Conservation (phyloP, 2,329 filamentous ascomycete species). For the Clarireedia hainanense region DNA sequence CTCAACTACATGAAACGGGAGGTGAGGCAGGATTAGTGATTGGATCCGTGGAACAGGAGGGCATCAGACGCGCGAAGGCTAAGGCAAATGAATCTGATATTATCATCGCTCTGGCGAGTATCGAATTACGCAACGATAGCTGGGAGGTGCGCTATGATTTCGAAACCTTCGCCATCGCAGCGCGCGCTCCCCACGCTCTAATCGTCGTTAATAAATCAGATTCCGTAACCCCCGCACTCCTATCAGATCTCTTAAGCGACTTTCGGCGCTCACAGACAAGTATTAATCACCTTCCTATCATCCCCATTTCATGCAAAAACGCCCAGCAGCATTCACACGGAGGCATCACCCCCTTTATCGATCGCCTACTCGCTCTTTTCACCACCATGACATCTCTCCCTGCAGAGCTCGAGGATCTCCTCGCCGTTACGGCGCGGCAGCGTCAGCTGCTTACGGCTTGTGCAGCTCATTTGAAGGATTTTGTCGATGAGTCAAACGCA, state of each 20-base stretch:
- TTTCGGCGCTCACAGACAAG: slow-evolving; percentile 30
- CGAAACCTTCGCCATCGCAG: slow-evolving; percentile 48
- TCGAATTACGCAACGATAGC: slow-evolving; percentile 43
- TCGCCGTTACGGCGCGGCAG: slow-evolving; percentile 88
- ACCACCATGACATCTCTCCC: slow-evolving; percentile 61
- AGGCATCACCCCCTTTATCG: slow-evolving; percentile 32
- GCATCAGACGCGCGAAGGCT: slow-evolving; percentile 77
- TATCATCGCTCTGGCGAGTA: slow-evolving; percentile 69
- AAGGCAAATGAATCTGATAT: slow-evolving; percentile 80
- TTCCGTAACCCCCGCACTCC: slow-evolving; percentile 30
- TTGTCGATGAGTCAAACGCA: slow-evolving; percentile 50
- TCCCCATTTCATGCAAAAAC: slow-evolving; percentile 66
- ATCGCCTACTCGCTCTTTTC: slow-evolving; percentile 61
- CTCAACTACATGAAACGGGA: slow-evolving; percentile 3
- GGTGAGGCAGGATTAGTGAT: slow-evolving; percentile 35
- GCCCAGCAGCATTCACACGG: slow-evolving; percentile 48
- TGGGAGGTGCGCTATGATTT: slow-evolving; percentile 43
- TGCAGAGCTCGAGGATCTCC: slow-evolving; percentile 68
- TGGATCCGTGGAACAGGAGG: slow-evolving; percentile 76
- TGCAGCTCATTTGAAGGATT: slow-evolving; percentile 62
- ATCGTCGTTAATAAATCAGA: slow-evolving; percentile 59
- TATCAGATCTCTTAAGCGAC: slow-evolving; percentile 33
- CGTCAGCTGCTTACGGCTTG: slow-evolving; percentile 72
- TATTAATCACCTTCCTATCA: slow-evolving; percentile 37
- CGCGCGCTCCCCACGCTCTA: slow-evolving; percentile 40